Evolutionary conservation across 306 rosid species (phyloP).

Genomic region (Corylus americana): DNA sequence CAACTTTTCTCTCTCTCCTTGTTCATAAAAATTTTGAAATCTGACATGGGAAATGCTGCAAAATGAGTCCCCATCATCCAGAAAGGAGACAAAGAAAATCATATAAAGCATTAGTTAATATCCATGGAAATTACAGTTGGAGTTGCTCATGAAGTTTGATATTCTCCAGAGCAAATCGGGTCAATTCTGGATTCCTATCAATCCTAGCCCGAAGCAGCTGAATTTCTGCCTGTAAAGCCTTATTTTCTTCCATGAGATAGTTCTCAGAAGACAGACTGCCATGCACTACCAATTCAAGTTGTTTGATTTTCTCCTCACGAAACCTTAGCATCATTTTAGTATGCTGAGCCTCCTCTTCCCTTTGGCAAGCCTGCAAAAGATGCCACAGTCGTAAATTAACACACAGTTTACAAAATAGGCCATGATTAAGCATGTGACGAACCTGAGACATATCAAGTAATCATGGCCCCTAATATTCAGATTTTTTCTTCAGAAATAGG

Average conservation of each 20-base stretch:
- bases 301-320: conserved; percentile 70
- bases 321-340: conserved; percentile 51
- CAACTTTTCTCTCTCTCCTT: conserved; percentile 81
- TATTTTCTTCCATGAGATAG: conserved; percentile 71
- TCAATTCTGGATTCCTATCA: conserved; percentile 57
- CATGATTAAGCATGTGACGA: conserved; percentile 8
- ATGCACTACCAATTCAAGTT: conserved; percentile 66
- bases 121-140: conserved; percentile 53
- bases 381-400: conserved; percentile 31
- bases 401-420: conserved; percentile 18
- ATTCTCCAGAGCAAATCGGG: conserved; percentile 60
- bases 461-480: neutral
- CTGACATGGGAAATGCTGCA: conserved; percentile 49
- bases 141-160: conserved; percentile 58
- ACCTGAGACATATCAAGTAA: neutral
- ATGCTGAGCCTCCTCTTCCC: conserved; percentile 62
- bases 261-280: conserved; percentile 68
- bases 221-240: conserved; percentile 65
- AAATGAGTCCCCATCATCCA: conserved; percentile 35
- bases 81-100: conserved; percentile 22
- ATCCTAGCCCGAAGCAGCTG: conserved; percentile 55
- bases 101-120: conserved; percentile 11
- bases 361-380: conserved; percentile 63
- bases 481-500: neutral
- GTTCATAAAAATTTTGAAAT: conserved; percentile 62